A percentile compares a stretch with the other conserved stretches of the same genome.
Evolutionary conservation across 2,329 filamentous ascomycete genomes (phyloP).

Genomic region (Paramyrothecium roridum): DNA sequence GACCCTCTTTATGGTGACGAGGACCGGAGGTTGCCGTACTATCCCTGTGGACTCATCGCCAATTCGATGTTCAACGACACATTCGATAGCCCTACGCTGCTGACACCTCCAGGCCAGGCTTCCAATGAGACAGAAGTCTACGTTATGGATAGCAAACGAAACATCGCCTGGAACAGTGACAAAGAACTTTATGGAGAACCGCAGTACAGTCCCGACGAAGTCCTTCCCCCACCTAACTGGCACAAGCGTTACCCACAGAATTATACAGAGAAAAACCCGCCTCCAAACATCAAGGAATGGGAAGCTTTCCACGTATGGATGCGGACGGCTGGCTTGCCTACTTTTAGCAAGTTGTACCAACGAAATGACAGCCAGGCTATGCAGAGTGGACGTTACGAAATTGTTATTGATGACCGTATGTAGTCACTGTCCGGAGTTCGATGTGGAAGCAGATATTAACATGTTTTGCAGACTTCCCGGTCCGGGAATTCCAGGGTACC

Average conservation of each 20-base stretch:
- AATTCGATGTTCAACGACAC: constrained; percentile 98
- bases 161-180: constrained; percentile 87
- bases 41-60: constrained; percentile 92
- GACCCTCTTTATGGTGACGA: constrained; percentile 63
- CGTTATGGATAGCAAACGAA: constrained; percentile 67
- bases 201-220: constrained; percentile 60
- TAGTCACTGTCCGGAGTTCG: constrained; percentile 12
- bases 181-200: constrained; percentile 72
- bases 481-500: constrained; percentile 74
- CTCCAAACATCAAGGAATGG: constrained; percentile 70
- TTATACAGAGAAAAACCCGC: constrained; percentile 62
- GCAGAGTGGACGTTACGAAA: constrained; percentile 67
- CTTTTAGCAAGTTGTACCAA: constrained; percentile 89
- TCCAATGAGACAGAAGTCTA: constrained; percentile 52
- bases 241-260: constrained; percentile 60
- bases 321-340: constrained; percentile 89
- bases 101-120: constrained; percentile 41
- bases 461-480: constrained; percentile 67
- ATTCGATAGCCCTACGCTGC: constrained; percentile 62
- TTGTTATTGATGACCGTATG: constrained; percentile 78
- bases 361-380: constrained; percentile 73
- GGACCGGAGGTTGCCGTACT: constrained; percentile 67
- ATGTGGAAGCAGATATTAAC: background rate
- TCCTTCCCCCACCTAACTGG: constrained; percentile 89
- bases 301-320: constrained; percentile 98